Evolutionary conservation across 768 basidiomycete species (phyloP), one percentile per base, ranked within the genome.

Genomic region (Dioszegia crocea): DNA sequence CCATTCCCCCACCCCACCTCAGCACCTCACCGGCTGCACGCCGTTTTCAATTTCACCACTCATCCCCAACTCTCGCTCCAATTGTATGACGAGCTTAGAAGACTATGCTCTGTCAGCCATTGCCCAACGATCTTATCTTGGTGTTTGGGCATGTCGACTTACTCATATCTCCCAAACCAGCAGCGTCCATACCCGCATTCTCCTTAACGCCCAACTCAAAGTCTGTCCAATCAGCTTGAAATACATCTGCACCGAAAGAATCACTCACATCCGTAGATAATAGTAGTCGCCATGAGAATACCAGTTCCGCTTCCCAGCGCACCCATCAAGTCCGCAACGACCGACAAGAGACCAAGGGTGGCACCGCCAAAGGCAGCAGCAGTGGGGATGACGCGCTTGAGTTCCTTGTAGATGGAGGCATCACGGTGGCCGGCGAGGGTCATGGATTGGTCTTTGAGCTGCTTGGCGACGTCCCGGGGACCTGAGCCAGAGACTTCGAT

Each of bases 381-480:
- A 21, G 93, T 97, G 1, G 96, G 96, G 64, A 99, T 96, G 62
- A 98, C 88, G 43, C 91, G 84, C 82, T 97, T 99, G 61, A 99
- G 84, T 76, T 98, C 96, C 81, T 97, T 99, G 83, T 98, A 99
- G 89, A 98, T 94, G 30, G 88, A 91, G 16, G 88, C 91, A 76
- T 99, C 96, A 67, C 92, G 88, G 77, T 97, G 93, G 59, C 90
- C 82, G 44, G 82, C 82, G 64, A 84, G 81, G 55, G 83, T 94
- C 88, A 97, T 92, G 68, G 90, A 88, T 77, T 97, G 94, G 66
- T 98, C 96, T 81, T 98, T 98, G 73, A 98, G 85, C 75, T 98
- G 94, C 78, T 92, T 94, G 27, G 96, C 96, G 56, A 99, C 86
- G 68, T 99, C 94, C 45, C 96, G 80, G 11, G 94, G 96, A 19